Percentiles rank a stretch among this genome's conserved stretches.
Conservation (phyloP, 2,329 filamentous ascomycete species). For the Colletotrichum graminicola region DNA sequence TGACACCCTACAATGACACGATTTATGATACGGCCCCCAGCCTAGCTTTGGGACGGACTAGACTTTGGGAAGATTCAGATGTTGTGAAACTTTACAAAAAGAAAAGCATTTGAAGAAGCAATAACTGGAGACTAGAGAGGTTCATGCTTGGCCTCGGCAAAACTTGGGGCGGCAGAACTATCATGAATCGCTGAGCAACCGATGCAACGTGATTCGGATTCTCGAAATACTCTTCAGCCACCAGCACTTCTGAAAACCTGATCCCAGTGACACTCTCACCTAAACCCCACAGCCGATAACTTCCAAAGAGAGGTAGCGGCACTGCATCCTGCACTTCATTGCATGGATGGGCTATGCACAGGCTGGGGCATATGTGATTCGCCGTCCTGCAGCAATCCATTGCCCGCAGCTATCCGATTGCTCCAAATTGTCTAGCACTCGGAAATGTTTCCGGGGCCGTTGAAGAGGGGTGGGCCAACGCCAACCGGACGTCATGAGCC, state of each 20-base stretch:
- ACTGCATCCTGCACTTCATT: conserved; percentile 10
- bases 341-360: conserved; percentile 4
- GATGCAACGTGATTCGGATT: conserved; percentile 28
- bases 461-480: conserved; percentile 27
- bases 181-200: conserved; percentile 21
- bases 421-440: conserved; percentile 24
- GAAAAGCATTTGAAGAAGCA: conserved; percentile 16
- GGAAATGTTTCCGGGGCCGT: conserved; percentile 25
- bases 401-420: conserved; percentile 34
- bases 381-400: conserved; percentile 25
- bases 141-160: conserved; percentile 19
- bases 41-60: conserved; percentile 24
- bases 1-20: not conserved
- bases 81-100: conserved; percentile 16
- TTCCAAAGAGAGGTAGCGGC: not conserved
- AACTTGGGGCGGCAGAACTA: conserved; percentile 6
- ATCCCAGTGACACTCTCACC: conserved; percentile 16
- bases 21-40: not conserved
- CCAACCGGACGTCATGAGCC: conserved; percentile 23
- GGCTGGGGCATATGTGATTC: conserved; percentile 28
- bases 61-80: conserved; percentile 27
- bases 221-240: conserved; percentile 33
- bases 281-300: conserved; percentile 8
- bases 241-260: conserved; percentile 16
- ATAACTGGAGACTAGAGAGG: not conserved